Evolutionary conservation across 2,329 filamentous ascomycete species (phyloP).

Genomic region (Fusarium torreyae): DNA sequence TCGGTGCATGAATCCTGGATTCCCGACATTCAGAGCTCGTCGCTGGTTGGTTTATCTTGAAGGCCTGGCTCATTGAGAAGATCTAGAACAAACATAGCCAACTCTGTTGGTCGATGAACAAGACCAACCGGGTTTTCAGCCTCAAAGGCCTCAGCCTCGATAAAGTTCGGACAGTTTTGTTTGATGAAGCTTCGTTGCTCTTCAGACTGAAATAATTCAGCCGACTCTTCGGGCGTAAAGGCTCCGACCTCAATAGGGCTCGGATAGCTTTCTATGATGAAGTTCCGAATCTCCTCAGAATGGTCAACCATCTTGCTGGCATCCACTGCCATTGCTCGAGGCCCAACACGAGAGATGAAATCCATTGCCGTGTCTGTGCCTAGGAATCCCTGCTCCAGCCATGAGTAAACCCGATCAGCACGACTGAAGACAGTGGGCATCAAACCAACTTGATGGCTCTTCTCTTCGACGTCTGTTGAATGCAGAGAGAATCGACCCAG

Average conservation of each 20-base stretch:
- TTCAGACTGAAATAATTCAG: too few relatives aligned
- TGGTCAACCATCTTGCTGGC: too few relatives aligned
- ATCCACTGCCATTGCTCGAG: neutral
- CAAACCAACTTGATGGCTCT: slow-evolving; percentile 2
- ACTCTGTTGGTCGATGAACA: neutral
- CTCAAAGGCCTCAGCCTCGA: too few relatives aligned
- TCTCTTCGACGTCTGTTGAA: slow-evolving; percentile 8
- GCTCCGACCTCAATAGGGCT: too few relatives aligned
- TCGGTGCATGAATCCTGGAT: neutral
- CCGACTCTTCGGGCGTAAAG: neutral
- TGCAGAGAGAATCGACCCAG: slow-evolving; percentile 5
- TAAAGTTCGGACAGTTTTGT: too few relatives aligned
- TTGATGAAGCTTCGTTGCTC: neutral
- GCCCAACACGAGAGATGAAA: neutral
- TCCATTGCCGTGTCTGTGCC: neutral
- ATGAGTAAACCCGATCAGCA: neutral
- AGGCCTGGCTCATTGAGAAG: neutral
- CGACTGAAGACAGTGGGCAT: neutral
- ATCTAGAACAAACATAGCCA: neutral
- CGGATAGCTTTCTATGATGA: neutral
- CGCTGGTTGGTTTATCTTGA: neutral
- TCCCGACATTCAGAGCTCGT: neutral
- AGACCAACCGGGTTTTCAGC: neutral
- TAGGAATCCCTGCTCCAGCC: neutral
- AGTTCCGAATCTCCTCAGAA: neutral